Base-by-base conservation (phyloP, 2,329 filamentous ascomycete genomes). In the Pezicula neosporulosa region DNA sequence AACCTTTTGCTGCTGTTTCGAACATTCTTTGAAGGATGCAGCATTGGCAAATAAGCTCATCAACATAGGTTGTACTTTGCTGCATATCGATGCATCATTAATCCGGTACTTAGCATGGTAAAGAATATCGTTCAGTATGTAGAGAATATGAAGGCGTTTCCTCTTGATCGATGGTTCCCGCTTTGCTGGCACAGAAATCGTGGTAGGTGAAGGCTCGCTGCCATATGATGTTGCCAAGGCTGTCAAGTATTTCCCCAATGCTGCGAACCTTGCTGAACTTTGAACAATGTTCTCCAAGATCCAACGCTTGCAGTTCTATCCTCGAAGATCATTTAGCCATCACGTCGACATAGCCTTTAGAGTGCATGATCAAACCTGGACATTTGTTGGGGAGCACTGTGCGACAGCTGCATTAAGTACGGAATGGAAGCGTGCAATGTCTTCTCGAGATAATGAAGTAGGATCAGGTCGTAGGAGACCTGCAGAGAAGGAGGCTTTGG, bases 241-340 rank as follows among this genome's bases (percentile, higher is more conserved):
- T 55, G 80, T 77, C 56, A 95, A 73, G 70, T 90, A 96, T 70
- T 90, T 92, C 60, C 82, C 87, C 59, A 95, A 73, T 39, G 85
- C 81, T 52, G 76, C 72, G 58, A 83, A 78, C 61, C 90, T 85
- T 59, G 78, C 74, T 51, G 80, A 68, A 53, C 90, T 94, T 52
- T 79, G 78, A 61, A 82, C 77, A 66, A 93, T 76, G 73, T 90
- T 82, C 62, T 80, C 78, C 66, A 91, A 72, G 63, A 93, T 86
- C 90, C 90, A 96, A 72, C 81, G 77, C 80, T 92, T 96, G 80
- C 89, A 92, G 77, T 83, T 88, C 91, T 96, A 82, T 72, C 58
- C 61, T 66, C 64, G 57, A 52, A 60, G 60, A 68, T 59, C 57
- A 61, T 70, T 69, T 68, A 67, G 67, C 63, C 62, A 68, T 67